A percentile compares a stretch with the other conserved stretches of the same genome.
phyloP scores from a whole-genome alignment of 306 rosid species.

The Styphnolobium japonicum region DNA sequence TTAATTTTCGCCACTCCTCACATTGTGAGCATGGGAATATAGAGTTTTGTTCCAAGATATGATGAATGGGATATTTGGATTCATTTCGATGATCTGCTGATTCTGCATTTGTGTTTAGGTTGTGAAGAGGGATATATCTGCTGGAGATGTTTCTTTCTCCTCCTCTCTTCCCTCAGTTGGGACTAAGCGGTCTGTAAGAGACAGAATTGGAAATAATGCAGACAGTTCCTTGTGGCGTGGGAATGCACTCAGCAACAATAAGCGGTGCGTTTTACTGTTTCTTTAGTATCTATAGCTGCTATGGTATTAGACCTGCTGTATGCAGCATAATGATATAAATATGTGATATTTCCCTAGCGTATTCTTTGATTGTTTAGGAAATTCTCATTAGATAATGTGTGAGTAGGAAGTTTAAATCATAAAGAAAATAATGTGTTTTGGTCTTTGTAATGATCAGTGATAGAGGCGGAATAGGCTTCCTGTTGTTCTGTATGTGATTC shows the following conservation, averaged over 20 bases:
- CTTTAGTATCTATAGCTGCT: neutral
- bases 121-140: constrained; percentile 65
- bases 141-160: constrained; percentile 42
- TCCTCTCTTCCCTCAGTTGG: constrained; percentile 51
- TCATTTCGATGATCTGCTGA: constrained; percentile 16
- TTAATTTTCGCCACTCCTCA: neutral
- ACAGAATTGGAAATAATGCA: constrained; percentile 68
- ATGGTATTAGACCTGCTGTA: neutral
- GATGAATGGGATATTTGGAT: neutral
- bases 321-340: neutral
- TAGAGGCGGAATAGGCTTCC: neutral
- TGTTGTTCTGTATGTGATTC: neutral
- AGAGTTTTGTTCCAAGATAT: neutral
- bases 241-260: constrained; percentile 39
- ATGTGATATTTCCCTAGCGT: neutral
- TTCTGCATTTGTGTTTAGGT: constrained; percentile 52
- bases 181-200: constrained; percentile 85
- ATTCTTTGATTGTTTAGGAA: neutral
- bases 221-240: constrained; percentile 50
- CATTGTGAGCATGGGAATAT: constrained; percentile 2
- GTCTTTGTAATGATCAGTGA: neutral
- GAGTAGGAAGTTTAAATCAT: neutral
- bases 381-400: neutral
- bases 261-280: constrained; percentile 58
- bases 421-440: neutral